phyloP scores from a whole-genome alignment of 139 green algal genomes.

The Chlorella sp. region DNA sequence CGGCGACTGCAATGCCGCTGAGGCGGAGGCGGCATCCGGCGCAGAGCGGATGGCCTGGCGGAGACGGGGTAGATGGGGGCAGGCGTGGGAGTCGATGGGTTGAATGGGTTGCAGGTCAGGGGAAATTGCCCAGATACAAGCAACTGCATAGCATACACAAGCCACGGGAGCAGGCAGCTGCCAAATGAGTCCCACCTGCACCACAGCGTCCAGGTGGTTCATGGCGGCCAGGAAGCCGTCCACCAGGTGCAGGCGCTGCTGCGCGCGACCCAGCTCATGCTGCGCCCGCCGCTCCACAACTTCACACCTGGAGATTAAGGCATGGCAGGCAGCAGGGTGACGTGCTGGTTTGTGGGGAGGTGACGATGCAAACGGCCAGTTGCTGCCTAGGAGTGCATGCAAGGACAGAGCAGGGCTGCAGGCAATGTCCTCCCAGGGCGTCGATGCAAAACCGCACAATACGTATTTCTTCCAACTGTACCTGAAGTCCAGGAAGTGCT shows the following conservation, averaged over 20 bases:
- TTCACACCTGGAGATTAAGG: constrained; percentile 52
- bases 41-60: constrained; percentile 65
- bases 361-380: too few species aligned
- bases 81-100: too few species aligned
- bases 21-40: constrained; percentile 68
- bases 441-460: too few species aligned
- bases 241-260: constrained; percentile 80
- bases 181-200: constrained; percentile 46
- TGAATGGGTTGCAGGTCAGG: too few species aligned
- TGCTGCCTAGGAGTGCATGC: too few species aligned
- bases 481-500: constrained; percentile 88
- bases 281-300: constrained; percentile 74
- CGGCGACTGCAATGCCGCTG: constrained; percentile 52
- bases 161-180: too few species aligned
- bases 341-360: background rate
- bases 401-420: too few species aligned
- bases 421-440: too few species aligned
- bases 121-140: too few species aligned
- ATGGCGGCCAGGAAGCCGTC: constrained; percentile 83
- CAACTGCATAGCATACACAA: too few species aligned
- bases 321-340: background rate
- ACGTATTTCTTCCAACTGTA: too few species aligned
- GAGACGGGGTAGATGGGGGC: too few species aligned
- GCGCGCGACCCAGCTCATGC: constrained; percentile 69
- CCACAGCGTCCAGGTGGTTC: constrained; percentile 75